Percentiles rank a stretch among this genome's conserved stretches.
These are phyloP conservation scores for Nannochloris sp. DNA, from an alignment of 139 green algal genomes.

Conservation along the genomic window DNA sequence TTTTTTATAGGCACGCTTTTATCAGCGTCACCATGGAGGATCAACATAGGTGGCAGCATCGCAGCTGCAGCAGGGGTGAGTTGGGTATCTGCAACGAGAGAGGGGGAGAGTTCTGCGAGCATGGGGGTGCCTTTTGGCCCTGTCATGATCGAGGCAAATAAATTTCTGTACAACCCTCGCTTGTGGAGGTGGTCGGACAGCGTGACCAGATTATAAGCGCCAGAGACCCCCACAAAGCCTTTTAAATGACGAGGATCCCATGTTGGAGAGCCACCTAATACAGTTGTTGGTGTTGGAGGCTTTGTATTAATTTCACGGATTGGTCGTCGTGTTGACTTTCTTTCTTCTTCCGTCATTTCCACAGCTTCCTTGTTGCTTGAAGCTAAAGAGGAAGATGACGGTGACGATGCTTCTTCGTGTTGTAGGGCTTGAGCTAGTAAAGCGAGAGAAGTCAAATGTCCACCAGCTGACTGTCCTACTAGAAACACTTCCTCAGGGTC, in stretches of 20 bases:
- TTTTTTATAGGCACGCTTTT: slow-evolving; percentile 61
- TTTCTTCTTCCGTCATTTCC: not conserved
- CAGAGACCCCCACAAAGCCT: slow-evolving; percentile 39
- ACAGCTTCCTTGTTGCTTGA: not conserved
- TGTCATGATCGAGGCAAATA: slow-evolving; percentile 51
- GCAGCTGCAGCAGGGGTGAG: not conserved
- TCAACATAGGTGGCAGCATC: slow-evolving; percentile 48
- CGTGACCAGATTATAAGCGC: slow-evolving; percentile 69
- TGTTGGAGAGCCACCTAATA: slow-evolving; percentile 13
- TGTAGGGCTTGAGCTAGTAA: slow-evolving; percentile 60
- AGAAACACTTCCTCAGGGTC: slow-evolving; percentile 66
- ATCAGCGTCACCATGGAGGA: slow-evolving; percentile 78
- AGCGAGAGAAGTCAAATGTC: slow-evolving; percentile 67
- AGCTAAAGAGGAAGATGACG: not conserved
- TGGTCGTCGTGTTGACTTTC: not conserved
- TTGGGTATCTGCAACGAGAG: slow-evolving; percentile 30
- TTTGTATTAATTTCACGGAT: not conserved
- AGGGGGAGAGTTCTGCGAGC: slow-evolving; percentile 56
- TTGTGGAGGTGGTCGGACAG: slow-evolving; percentile 73
- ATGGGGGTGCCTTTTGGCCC: slow-evolving; percentile 27
- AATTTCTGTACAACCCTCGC: slow-evolving; percentile 59
- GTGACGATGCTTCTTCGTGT: not conserved
- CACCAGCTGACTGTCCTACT: slow-evolving; percentile 82
- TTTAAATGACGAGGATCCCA: slow-evolving; percentile 46
- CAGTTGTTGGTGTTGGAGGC: not conserved